Evolutionary conservation across 768 basidiomycete species (phyloP).

Genomic region (Inosperma sp.): DNA sequence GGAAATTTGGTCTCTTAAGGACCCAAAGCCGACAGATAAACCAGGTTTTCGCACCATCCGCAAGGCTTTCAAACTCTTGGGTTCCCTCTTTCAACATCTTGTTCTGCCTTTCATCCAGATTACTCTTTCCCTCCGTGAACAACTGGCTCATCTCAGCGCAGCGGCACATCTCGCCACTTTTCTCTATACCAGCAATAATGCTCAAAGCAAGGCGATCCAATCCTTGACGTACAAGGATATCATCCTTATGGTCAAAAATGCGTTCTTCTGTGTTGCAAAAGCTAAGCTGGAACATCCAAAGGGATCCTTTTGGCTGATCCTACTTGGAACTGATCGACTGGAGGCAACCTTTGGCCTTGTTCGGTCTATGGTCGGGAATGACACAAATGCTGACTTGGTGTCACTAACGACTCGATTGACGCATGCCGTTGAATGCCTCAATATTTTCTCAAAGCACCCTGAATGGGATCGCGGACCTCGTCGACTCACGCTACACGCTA

Average conservation of each 20-base stretch:
- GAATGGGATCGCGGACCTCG: not conserved
- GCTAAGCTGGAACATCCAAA: slow-evolving; percentile 27
- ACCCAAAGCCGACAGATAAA: not conserved
- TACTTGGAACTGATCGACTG: too few species aligned
- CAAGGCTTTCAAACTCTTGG: slow-evolving; percentile 7
- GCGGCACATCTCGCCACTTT: slow-evolving; percentile 7
- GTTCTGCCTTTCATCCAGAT: slow-evolving; percentile 10
- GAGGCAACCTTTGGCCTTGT: slow-evolving; percentile 30
- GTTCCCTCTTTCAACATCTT: slow-evolving; percentile 7
- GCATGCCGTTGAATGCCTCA: too few species aligned
- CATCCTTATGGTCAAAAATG: too few species aligned
- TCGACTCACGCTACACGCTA: not conserved
- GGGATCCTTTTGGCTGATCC: slow-evolving; percentile 29
- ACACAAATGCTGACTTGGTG: too few species aligned
- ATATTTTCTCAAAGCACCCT: not conserved
- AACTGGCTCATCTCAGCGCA: slow-evolving; percentile 8
- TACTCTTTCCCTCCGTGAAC: not conserved
- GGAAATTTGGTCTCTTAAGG: slow-evolving; percentile 15
- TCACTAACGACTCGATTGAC: too few species aligned
- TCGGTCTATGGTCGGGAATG: slow-evolving; percentile 29
- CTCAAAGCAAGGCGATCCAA: not conserved
- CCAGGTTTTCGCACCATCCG: slow-evolving; percentile 8
- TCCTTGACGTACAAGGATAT: slow-evolving; percentile 1
- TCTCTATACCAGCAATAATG: not conserved
- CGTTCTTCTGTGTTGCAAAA: slow-evolving; percentile 29